Conservation (phyloP, 2,329 filamentous ascomycete species). For the Talaromyces islandicus region DNA sequence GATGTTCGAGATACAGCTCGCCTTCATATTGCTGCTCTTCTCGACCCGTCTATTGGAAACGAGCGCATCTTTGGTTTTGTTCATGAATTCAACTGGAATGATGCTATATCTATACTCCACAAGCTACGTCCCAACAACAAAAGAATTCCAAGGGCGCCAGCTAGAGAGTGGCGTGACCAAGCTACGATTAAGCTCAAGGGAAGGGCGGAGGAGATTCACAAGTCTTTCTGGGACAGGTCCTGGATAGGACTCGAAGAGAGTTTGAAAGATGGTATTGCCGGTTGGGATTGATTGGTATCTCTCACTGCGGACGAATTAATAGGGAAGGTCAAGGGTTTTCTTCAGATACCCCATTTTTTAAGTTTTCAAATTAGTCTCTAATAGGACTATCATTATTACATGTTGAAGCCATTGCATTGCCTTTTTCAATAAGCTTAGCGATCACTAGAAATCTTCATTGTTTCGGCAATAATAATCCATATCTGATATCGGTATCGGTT, state of each 20-base stretch:
- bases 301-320: no score
- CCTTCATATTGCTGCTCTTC: slow-evolving; percentile 47
- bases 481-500: no score
- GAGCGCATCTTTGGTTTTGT: slow-evolving; percentile 52
- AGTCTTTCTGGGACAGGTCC: not conserved
- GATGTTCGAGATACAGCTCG: slow-evolving; percentile 43
- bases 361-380: no score
- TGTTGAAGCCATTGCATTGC: no score
- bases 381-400: no score
- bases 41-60: slow-evolving; percentile 37
- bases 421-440: no score
- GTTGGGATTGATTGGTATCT: not conserved
- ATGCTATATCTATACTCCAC: slow-evolving; percentile 9
- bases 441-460: no score
- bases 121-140: slow-evolving; percentile 27
- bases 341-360: no score
- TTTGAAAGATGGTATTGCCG: not conserved
- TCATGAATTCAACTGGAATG: slow-evolving; percentile 36
- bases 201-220: slow-evolving; percentile 1
- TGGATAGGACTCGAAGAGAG: not conserved
- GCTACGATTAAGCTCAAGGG: not conserved
- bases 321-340: no score
- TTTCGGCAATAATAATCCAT: no score
- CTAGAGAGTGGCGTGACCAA: not conserved
- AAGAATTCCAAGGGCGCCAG: not conserved